These are phyloP conservation scores for Ustilago loliicola DNA, from an alignment of 1,284 basidiomycete species.

Conservation along the genomic window DNA sequence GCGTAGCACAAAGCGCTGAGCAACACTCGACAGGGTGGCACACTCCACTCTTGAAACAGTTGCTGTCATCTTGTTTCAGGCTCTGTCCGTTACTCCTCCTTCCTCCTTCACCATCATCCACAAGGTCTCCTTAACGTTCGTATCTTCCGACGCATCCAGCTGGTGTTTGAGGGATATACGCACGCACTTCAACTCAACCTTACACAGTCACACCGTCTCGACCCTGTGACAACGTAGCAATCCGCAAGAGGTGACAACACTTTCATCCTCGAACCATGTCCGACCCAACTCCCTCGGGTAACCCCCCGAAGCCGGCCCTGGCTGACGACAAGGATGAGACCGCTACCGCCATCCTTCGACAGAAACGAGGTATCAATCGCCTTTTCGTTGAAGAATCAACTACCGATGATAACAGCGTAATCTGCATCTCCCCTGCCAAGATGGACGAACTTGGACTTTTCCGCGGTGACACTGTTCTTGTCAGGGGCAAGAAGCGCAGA, in stretches of 20 bases:
- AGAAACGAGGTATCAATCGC: slow-evolving; percentile 66
- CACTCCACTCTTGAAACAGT: slow-evolving; percentile 11
- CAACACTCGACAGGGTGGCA: neutral
- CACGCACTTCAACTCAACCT: neutral
- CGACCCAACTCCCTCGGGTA: slow-evolving; percentile 43
- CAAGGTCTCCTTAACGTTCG: neutral
- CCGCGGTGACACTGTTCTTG: slow-evolving; percentile 81
- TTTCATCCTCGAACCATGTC: slow-evolving; percentile 52
- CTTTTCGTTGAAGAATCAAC: slow-evolving; percentile 70
- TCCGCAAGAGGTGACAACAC: too few species aligned
- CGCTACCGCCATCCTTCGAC: slow-evolving; percentile 67
- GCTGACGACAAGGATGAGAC: slow-evolving; percentile 64
- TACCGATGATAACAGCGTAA: slow-evolving; percentile 77
- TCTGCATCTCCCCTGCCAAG: slow-evolving; percentile 92
- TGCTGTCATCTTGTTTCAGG: slow-evolving; percentile 1
- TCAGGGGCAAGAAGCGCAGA: slow-evolving; percentile 87
- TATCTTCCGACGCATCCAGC: slow-evolving; percentile 2
- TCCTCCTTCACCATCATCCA: neutral
- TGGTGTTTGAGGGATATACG: neutral
- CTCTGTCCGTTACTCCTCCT: neutral
- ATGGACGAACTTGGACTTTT: slow-evolving; percentile 96
- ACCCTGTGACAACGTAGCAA: slow-evolving; percentile 20
- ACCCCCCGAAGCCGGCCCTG: slow-evolving; percentile 33
- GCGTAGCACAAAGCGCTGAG: slow-evolving; percentile 1
- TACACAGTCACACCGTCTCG: neutral